phyloP scores from a whole-genome alignment of 2,329 filamentous ascomycete species.

The Aplosporella prunicola region DNA sequence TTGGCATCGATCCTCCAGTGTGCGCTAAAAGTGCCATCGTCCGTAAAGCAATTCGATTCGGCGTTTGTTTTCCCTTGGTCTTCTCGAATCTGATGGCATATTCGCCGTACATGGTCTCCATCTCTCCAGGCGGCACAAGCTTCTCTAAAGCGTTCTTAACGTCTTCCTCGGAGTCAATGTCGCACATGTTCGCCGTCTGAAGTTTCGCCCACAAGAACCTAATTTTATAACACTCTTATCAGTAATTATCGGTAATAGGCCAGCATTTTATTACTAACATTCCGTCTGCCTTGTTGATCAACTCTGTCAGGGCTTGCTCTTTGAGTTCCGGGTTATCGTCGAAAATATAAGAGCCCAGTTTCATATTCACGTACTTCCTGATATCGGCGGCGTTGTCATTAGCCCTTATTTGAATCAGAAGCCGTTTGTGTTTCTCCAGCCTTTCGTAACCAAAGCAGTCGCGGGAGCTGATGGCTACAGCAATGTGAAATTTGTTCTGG shows the following conservation, averaged over 20 bases:
- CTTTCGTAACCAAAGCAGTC: background rate
- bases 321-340: background rate
- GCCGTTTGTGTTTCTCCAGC: background rate
- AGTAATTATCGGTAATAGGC: background rate
- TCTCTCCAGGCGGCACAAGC: background rate
- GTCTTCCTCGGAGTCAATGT: no score
- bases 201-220: background rate
- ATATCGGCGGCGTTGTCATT: background rate
- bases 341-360: background rate
- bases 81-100: background rate
- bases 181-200: background rate
- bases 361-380: background rate
- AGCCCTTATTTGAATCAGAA: background rate
- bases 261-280: background rate
- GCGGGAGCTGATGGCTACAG: background rate
- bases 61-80: background rate
- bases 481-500: background rate
- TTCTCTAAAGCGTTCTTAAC: no score
- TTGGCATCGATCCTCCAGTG: background rate
- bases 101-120: background rate
- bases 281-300: background rate
- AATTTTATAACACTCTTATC: background rate
- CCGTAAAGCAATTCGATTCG: background rate
- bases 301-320: background rate
- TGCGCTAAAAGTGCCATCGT: background rate